Percentiles rank a stretch among this genome's conserved stretches.
Conservation (phyloP, 208 protist species). For the Naegleria fowleri region DNA sequence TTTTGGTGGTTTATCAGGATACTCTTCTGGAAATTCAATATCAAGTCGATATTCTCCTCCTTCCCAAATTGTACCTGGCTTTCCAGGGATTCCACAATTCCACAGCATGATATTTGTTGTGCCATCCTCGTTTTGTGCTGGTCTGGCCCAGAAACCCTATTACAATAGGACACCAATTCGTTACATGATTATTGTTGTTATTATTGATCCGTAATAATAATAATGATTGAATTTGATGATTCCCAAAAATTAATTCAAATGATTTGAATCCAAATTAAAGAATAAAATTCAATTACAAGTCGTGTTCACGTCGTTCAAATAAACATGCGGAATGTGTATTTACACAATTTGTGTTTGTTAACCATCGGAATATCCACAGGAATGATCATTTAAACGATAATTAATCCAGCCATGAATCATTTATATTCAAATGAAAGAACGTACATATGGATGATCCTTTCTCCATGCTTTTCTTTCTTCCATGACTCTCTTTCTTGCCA, state of each 20-base stretch:
- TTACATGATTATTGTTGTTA: background rate
- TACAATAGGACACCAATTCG: too few species aligned
- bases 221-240: too few species aligned
- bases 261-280: too few species aligned
- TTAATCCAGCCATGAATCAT: too few species aligned
- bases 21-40: constrained; percentile 94
- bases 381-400: too few species aligned
- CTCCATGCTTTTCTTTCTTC: constrained; percentile 25
- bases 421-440: too few species aligned
- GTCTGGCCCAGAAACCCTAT: constrained; percentile 26
- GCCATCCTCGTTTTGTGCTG: constrained; percentile 40
- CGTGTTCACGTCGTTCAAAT: too few species aligned
- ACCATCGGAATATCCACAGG: too few species aligned
- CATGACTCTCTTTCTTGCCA: constrained; percentile 10
- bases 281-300: too few species aligned
- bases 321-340: too few species aligned
- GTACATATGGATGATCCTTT: constrained; percentile 25
- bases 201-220: background rate
- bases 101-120: constrained; percentile 87
- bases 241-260: too few species aligned
- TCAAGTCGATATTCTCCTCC: constrained; percentile 84
- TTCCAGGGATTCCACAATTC: constrained; percentile 95
- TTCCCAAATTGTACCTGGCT: constrained; percentile 81
- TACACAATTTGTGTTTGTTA: too few species aligned
- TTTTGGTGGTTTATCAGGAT: constrained; percentile 94